These are phyloP conservation scores for Balakata baccata DNA, from an alignment of 345 rosid species.

Conservation along the genomic window DNA sequence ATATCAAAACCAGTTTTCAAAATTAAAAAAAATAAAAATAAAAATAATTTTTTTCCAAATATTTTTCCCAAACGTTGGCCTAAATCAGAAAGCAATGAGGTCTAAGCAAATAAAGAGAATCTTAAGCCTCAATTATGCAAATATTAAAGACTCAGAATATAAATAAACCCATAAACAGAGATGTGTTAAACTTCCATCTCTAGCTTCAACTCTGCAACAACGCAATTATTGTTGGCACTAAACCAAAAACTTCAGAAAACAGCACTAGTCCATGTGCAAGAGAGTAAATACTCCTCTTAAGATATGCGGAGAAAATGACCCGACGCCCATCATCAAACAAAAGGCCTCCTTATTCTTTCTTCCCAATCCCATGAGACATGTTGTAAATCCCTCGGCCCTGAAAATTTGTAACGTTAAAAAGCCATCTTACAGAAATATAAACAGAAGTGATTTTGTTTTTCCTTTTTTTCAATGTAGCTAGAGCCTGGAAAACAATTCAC, in stretches of 20 bases:
- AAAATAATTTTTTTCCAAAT: too few species aligned
- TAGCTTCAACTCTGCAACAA: constrained; percentile 20
- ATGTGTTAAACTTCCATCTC: constrained; percentile 6
- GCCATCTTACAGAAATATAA: neutral
- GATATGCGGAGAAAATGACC: constrained; percentile 3
- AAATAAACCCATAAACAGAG: constrained; percentile 1
- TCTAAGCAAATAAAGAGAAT: neutral
- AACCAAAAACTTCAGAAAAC: constrained; percentile 13
- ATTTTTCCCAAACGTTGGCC: too few species aligned
- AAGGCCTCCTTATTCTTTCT: constrained; percentile 59
- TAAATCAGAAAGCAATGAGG: too few species aligned
- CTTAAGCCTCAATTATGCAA: neutral
- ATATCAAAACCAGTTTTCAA: too few species aligned
- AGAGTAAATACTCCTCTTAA: constrained; percentile 18
- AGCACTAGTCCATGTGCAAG: constrained; percentile 17
- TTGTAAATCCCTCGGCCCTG: constrained; percentile 90
- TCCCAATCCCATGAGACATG: constrained; percentile 80
- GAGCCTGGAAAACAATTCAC: too few species aligned
- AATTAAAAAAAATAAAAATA: too few species aligned
- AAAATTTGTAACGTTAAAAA: neutral
- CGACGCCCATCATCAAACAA: neutral
- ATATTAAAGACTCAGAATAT: neutral
- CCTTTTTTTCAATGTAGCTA: too few species aligned
- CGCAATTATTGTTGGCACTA: constrained; percentile 40
- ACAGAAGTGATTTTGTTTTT: too few species aligned